Base-by-base conservation (phyloP, 1,139 yeast species). In the Sugiyamaella novakii region DNA sequence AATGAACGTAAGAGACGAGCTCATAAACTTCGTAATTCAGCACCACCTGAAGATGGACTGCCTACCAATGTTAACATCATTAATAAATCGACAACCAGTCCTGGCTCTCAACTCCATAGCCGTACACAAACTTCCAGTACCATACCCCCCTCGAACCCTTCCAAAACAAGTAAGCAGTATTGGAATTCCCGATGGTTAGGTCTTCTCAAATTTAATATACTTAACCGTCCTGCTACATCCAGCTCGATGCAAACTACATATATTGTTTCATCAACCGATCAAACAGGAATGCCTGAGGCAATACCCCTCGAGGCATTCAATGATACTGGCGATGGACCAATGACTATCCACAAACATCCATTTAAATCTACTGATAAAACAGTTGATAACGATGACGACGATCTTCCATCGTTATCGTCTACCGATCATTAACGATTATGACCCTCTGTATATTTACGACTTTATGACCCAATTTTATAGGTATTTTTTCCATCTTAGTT, bases 201-300 rank as follows among this genome's bases (percentile, higher is more conserved):
- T 3, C 31, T 46, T 8, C n/a, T 49, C 12, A 35, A 37, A 31
- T 44, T 46, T 6, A 42, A 34, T 17, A 12, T 37, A 10, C 18
- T 45, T 10, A 37, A 34, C 11, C 49, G 54, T 6, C 54, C 54
- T 12, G 51, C 22, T 8, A 51, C 54, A 24, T 51, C 54, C 24
- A 51, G 51, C 36, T 42, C 48, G 12, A 40, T 44, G 18, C 51
- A 48, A 25, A 51, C 54, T 1, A 48, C 54, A 4, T 51, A 51
- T 28, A 33, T 46, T 29, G 50, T 50, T 12, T 38, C 52, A 2
- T 27, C 46, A 5, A 28, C 38, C 27, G 35, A 36, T 21, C 42
- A 36, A 7, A 14, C 12, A 7, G 47, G 38, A 14, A 10, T 12
- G 3, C 15, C 43, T 6, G 38, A 17, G 12, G 10, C 27, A 28